phyloP scores from a whole-genome alignment of 306 rosid species.

The Lotus japonicus region DNA sequence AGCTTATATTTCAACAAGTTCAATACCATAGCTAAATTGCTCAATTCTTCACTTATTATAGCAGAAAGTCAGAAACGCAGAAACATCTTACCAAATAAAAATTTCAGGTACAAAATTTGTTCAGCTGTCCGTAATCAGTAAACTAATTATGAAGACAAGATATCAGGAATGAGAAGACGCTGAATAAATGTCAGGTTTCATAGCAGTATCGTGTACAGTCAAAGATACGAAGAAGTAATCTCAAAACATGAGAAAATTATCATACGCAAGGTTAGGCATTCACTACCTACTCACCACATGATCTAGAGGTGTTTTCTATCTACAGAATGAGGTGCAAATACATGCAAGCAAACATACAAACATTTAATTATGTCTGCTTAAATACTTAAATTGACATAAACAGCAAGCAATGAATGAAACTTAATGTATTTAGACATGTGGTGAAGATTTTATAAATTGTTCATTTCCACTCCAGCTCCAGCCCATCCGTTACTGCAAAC shows the following conservation, averaged over 20 bases:
- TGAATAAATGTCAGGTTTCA: not conserved
- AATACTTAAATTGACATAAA: not conserved
- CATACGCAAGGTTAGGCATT: not conserved
- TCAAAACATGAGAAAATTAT: not conserved
- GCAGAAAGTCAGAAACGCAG: not conserved
- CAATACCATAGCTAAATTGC: not conserved
- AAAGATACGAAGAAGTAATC: no score
- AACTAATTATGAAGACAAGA: not conserved
- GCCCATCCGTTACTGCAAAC: not conserved
- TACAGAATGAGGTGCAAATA: not conserved
- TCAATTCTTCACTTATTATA: not conserved
- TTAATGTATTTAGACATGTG: not conserved
- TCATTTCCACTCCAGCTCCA: not conserved
- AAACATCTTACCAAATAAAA: not conserved
- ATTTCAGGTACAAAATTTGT: not conserved
- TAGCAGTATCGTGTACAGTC: not conserved
- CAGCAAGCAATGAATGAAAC: not conserved
- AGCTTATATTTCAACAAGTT: no score
- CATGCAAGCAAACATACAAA: not conserved
- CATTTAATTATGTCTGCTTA: not conserved
- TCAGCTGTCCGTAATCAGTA: not conserved
- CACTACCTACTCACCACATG: not conserved
- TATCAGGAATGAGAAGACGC: not conserved
- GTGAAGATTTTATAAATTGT: not conserved
- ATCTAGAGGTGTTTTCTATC: not conserved